Evolutionary conservation across 495 filamentous ascomycete species (phyloP).

Genomic region (Talaromyces adpressus): DNA sequence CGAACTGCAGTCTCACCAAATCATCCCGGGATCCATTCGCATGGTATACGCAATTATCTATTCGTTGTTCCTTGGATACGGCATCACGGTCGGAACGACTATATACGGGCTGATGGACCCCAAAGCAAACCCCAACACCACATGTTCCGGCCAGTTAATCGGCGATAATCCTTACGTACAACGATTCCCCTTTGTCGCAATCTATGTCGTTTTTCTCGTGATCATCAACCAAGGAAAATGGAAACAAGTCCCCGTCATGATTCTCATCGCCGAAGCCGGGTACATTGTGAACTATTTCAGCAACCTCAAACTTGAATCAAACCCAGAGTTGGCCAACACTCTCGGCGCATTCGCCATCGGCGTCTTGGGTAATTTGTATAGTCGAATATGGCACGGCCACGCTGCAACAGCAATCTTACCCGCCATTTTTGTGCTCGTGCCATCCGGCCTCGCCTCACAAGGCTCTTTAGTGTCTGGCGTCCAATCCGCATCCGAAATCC

Average conservation of each 20-base stretch:
- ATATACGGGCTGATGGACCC: conserved; percentile 78
- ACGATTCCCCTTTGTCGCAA: conserved; percentile 58
- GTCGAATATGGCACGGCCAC: conserved; percentile 70
- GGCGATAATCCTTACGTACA: conserved; percentile 33
- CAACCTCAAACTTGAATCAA: conserved; percentile 58
- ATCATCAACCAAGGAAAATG: conserved; percentile 86
- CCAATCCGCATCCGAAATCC: conserved; percentile 67
- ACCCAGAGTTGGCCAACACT: conserved; percentile 76
- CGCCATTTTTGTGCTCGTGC: conserved; percentile 91
- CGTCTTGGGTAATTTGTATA: conserved; percentile 80
- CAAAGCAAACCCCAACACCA: conserved; percentile 62
- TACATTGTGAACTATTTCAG: conserved; percentile 82
- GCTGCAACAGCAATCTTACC: conserved; percentile 87
- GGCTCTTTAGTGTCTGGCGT: conserved; percentile 76
- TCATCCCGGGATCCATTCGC: conserved; percentile 86
- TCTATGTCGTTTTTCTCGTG: conserved; percentile 73
- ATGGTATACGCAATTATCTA: conserved; percentile 97
- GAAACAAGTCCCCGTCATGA: conserved; percentile 84
- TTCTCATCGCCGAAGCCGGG: conserved; percentile 71
- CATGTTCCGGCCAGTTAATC: conserved; percentile 52
- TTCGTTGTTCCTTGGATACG: conserved; percentile 88
- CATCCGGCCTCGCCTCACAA: conserved; percentile 75
- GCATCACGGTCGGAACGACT: conserved; percentile 87
- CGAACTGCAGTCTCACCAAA: conserved; percentile 79
- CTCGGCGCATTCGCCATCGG: conserved; percentile 84